Percentiles rank a stretch among this genome's conserved stretches.
These are phyloP conservation scores for Lichtheimia hyalospora DNA, from an alignment of 371 early-diverging fungal species.

Conservation along the genomic window DNA sequence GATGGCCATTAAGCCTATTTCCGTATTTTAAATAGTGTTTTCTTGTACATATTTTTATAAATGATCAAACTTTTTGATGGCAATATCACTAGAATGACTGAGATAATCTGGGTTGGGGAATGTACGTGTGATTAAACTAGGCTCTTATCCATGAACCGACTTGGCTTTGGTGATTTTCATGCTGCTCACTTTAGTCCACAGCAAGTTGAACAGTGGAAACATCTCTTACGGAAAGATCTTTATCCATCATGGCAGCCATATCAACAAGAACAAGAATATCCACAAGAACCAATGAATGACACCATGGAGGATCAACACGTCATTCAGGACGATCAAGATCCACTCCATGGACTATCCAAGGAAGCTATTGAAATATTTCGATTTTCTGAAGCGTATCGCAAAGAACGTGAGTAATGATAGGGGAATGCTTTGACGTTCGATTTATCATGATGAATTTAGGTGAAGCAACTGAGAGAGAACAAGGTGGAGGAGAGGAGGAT, in stretches of 20 bases:
- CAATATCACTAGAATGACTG: no score
- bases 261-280: neutral
- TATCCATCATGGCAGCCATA: constrained; percentile 2
- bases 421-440: neutral
- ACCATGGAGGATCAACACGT: neutral
- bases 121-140: no score
- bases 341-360: constrained; percentile 13
- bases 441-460: no score
- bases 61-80: no score
- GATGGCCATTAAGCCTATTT: constrained; percentile 35
- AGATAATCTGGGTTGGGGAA: no score
- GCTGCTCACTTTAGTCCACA: constrained; percentile 5
- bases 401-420: constrained; percentile 19
- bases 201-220: constrained; percentile 5
- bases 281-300: neutral
- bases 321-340: constrained; percentile 1
- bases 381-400: constrained; percentile 41
- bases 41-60: neutral
- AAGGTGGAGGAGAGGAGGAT: neutral
- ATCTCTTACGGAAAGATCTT: neutral
- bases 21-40: constrained; percentile 2
- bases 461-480: neutral
- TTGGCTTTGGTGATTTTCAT: constrained; percentile 10
- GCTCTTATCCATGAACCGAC: neutral
- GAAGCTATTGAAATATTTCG: constrained; percentile 41